Evolutionary conservation across 148 eudicot genomes (phyloP), one percentile per base, ranked within the genome.

Genomic region (Vaccinium corymbosum): DNA sequence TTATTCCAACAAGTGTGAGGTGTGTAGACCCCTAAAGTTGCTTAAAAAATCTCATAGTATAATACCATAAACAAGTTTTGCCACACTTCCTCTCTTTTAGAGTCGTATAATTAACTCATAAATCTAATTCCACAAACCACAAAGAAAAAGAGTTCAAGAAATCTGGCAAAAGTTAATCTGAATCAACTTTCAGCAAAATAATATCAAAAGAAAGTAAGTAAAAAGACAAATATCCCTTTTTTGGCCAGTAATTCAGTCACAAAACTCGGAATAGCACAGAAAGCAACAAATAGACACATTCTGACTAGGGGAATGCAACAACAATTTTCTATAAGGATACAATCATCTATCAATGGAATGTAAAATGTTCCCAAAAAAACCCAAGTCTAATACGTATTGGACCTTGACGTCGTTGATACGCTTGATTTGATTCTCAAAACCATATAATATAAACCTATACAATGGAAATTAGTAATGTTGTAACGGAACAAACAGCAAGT

Each of bases 401-500:
- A 48, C 4, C 50, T 48, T 51, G 16, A 42, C 46, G 49, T 15
- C 20, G 22, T 13, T 0, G 56, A 48, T 81, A 81, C 75, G 48
- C 56, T 64, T 22, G 55, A 81, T 22, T 52, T 66, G 73, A 81
- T 70, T 49, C 57, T 49, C 22, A 78, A 78, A 16, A 51, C 12
- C 46, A 53, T 51, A 62, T 29, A 78, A 78, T 78, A 48, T 80
- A 86, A 14, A 79, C 77, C 87, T 88, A 79, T 84, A 88, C 84
- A 88, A n/a, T 55, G 6, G 27, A 68, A 74, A 79, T 81, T 66
- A 66, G 68, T 16, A 22, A 22, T n/a, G 70, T 7, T 35, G 68
- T 70, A 79, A 78, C 16, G 83, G 86, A 84, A 85, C 83, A 72
- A 75, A 83, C 27, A 81, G 83, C 85, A 87, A 89, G 82, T 79